A percentile compares a stretch with the other conserved stretches of the same genome.
phyloP scores from a whole-genome alignment of 768 basidiomycete genomes.

The Boletus subparvulus region DNA sequence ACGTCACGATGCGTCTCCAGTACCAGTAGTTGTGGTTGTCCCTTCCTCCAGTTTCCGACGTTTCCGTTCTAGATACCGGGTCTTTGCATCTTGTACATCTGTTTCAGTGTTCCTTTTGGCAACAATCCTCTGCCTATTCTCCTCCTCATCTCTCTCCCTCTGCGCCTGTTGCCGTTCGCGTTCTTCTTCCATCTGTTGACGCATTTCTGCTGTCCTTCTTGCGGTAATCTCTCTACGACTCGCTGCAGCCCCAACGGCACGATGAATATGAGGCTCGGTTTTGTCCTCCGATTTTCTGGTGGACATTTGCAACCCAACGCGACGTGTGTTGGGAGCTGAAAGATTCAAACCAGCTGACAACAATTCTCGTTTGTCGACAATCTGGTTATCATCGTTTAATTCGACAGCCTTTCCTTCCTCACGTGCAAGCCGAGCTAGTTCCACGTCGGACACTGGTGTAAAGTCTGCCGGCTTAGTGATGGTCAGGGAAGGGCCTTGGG shows the following conservation, averaged over 20 bases:
- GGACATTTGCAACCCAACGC: slow-evolving; percentile 48
- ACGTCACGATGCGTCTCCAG: slow-evolving; percentile 13
- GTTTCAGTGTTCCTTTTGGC: slow-evolving; percentile 73
- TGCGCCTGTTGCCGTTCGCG: slow-evolving; percentile 55
- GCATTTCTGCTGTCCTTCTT: slow-evolving; percentile 75
- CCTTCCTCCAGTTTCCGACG: slow-evolving; percentile 63
- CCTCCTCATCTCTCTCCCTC: slow-evolving; percentile 58
- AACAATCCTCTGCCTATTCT: slow-evolving; percentile 64
- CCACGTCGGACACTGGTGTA: slow-evolving; percentile 63
- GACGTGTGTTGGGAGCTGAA: slow-evolving; percentile 76
- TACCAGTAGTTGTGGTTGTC: background rate
- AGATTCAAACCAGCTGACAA: slow-evolving; percentile 91
- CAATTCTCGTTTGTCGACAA: slow-evolving; percentile 93
- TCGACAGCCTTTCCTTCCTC: slow-evolving; percentile 84
- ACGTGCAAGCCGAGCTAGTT: slow-evolving; percentile 67
- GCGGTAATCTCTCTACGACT: slow-evolving; percentile 80
- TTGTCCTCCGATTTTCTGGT: slow-evolving; percentile 26
- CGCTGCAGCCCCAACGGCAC: slow-evolving; percentile 84
- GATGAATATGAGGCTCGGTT: slow-evolving; percentile 49
- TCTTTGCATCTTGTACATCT: slow-evolving; percentile 71
- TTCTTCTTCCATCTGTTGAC: slow-evolving; percentile 77
- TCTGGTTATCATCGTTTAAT: slow-evolving; percentile 95
- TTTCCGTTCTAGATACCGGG: slow-evolving; percentile 79
- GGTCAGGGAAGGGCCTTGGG: slow-evolving; percentile 63
- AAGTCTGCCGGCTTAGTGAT: slow-evolving; percentile 72